phyloP scores from a whole-genome alignment of 192 early-diverging fungal species.

The Thoreauomyces humboldtii region DNA sequence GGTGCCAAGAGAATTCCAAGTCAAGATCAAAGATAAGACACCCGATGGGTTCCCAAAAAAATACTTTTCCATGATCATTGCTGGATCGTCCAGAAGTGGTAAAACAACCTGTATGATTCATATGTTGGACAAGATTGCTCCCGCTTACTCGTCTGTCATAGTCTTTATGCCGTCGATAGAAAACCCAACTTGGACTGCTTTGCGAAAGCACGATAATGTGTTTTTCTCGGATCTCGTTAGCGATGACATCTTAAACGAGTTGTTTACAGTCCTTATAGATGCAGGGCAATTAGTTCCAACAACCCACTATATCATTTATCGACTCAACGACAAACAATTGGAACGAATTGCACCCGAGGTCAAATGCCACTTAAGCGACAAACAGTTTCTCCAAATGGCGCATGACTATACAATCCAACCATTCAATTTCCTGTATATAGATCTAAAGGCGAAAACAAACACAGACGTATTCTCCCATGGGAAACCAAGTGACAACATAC shows the following conservation, averaged over 20 bases:
- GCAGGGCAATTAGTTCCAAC: background rate
- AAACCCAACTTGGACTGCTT: background rate
- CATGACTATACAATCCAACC: background rate
- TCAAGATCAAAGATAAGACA: background rate
- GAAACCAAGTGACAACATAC: too few species aligned
- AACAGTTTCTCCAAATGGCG: background rate
- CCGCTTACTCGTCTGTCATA: background rate
- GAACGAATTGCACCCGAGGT: background rate
- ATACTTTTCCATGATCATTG: background rate
- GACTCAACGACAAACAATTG: constrained; percentile 4
- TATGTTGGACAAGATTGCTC: constrained; percentile 6
- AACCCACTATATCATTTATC: background rate
- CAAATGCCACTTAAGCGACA: too few species aligned
- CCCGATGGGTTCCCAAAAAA: background rate
- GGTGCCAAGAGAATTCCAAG: background rate
- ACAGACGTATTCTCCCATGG: too few species aligned
- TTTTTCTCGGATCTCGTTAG: background rate
- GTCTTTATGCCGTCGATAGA: background rate
- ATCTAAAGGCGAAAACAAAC: background rate
- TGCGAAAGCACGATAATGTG: background rate
- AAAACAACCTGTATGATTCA: background rate
- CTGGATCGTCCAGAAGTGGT: constrained; percentile 3
- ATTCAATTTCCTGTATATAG: background rate
- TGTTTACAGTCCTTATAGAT: background rate
- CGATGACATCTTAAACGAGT: background rate